Percentiles rank a stretch among this genome's conserved stretches.
Evolutionary conservation across 768 basidiomycete genomes (phyloP).

Genomic region (Russula lepida): DNA sequence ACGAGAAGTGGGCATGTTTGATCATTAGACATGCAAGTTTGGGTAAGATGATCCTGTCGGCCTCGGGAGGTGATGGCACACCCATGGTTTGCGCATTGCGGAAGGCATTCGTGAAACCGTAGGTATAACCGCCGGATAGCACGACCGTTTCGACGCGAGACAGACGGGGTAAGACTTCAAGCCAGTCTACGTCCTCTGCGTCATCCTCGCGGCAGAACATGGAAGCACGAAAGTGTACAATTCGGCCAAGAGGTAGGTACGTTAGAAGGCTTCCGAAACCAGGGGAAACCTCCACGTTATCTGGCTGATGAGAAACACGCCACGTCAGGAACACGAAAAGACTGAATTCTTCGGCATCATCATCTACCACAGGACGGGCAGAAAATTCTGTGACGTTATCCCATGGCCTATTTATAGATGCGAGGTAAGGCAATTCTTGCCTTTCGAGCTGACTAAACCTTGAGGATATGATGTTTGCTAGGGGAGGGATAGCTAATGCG

Average conservation of each 20-base stretch:
- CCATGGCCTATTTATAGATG: neutral
- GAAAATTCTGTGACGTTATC: neutral
- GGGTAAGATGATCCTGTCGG: neutral
- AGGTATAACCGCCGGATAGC: neutral
- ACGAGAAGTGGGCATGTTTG: constrained; percentile 12
- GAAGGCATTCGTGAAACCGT: constrained; percentile 5
- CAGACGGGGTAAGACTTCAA: constrained; percentile 5
- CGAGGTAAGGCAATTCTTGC: neutral
- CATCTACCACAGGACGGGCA: neutral
- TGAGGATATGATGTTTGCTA: constrained; percentile 6
- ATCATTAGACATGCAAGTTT: neutral
- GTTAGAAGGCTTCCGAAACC: constrained; percentile 2
- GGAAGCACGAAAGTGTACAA: neutral
- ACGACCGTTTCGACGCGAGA: neutral
- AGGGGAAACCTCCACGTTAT: neutral
- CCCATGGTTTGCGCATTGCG: neutral
- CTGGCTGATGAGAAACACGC: neutral
- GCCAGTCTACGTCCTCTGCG: neutral
- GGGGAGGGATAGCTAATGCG: neutral
- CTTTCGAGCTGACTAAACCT: neutral
- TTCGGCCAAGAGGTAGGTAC: neutral
- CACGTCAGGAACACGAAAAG: neutral
- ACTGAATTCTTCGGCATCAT: neutral
- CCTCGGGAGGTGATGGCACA: neutral
- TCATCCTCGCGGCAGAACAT: neutral